Percentiles rank a stretch among this genome's conserved stretches.
Evolutionary conservation across 768 basidiomycete species (phyloP).

Genomic region (Lactifluus hygrophoroides): DNA sequence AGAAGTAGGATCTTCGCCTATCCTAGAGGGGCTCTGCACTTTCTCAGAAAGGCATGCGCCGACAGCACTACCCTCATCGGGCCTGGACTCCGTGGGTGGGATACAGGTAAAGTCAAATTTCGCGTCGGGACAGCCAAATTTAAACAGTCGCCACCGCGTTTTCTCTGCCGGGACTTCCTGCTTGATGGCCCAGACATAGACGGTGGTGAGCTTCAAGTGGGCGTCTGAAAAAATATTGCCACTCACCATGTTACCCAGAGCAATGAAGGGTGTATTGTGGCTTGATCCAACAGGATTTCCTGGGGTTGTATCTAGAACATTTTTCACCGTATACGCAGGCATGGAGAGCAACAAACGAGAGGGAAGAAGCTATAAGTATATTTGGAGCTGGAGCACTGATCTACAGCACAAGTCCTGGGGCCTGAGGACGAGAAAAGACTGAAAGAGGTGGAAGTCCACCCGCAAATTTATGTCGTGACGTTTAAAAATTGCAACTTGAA

Average conservation of each 20-base stretch:
- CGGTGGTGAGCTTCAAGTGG: not conserved
- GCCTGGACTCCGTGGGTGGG: not conserved
- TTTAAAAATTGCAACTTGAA: not conserved
- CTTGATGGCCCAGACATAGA: not conserved
- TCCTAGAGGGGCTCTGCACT: not conserved
- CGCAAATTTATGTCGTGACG: not conserved
- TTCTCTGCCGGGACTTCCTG: not conserved
- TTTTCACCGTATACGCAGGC: not conserved
- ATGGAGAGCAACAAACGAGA: not conserved
- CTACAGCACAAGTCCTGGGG: not conserved
- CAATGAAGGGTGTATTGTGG: not conserved
- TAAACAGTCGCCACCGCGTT: not conserved
- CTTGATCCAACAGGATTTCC: not conserved
- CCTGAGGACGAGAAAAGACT: not conserved
- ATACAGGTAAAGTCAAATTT: not conserved
- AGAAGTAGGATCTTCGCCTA: too few relatives aligned
- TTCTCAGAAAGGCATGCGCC: not conserved
- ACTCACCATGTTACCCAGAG: not conserved
- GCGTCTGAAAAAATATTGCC: not conserved
- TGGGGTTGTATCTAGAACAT: not conserved
- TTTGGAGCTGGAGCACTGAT: not conserved
- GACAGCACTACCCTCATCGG: not conserved
- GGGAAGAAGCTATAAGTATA: not conserved
- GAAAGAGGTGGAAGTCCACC: not conserved
- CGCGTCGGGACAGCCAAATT: not conserved